Conservation (phyloP, 2,329 filamentous ascomycete genomes). For the Epichloe glyceriae region DNA sequence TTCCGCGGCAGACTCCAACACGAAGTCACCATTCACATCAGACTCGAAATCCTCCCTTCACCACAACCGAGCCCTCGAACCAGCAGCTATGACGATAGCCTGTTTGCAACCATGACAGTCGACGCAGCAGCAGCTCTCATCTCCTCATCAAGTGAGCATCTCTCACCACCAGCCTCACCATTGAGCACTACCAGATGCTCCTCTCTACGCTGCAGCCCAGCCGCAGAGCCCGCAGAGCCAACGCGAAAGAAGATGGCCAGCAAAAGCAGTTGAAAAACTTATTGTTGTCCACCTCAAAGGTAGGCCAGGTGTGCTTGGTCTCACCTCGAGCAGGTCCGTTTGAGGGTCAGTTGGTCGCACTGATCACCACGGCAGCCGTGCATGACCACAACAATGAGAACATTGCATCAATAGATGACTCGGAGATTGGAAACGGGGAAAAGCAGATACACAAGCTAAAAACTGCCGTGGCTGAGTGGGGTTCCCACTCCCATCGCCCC, state of each 20-base stretch:
- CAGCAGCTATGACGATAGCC: conserved; percentile 5
- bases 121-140: conserved; percentile 5
- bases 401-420: conserved; percentile 18
- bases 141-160: conserved; percentile 1
- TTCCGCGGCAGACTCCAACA: background rate
- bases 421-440: conserved; percentile 27
- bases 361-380: conserved; percentile 25
- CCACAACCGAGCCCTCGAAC: background rate
- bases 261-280: conserved; percentile 21
- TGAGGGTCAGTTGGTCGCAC: conserved; percentile 35
- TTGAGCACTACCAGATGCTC: background rate
- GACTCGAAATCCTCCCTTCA: background rate
- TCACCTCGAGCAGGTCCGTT: conserved; percentile 36
- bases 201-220: background rate
- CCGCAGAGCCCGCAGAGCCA: background rate
- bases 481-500: conserved; percentile 22
- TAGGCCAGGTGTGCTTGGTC: conserved; percentile 30
- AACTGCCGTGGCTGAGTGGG: conserved; percentile 24
- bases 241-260: background rate
- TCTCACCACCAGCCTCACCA: background rate
- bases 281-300: conserved; percentile 25
- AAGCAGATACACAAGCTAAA: conserved; percentile 29
- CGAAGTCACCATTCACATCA: background rate
- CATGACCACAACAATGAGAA: conserved; percentile 9
- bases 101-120: conserved; percentile 7